Evolutionary conservation across 805 yeast genomes (phyloP).

Genomic region (Grigorovia humatica): DNA sequence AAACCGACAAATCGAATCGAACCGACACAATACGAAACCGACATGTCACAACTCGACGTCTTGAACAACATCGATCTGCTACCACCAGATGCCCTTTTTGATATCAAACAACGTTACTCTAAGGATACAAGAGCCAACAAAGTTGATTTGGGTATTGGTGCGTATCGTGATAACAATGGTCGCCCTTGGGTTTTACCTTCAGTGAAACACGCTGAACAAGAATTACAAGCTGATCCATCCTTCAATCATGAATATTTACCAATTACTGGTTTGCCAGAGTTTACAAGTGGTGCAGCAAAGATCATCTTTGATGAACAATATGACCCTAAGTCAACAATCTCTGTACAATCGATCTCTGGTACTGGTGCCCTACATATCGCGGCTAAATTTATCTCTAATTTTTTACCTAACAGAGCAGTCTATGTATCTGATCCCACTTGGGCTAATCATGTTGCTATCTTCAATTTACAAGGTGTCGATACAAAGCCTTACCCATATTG

Average conservation of each 20-base stretch:
- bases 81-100: conserved; percentile 85
- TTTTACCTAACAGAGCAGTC: conserved; percentile 31
- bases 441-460: conserved; percentile 90
- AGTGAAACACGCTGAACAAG: conserved; percentile 56
- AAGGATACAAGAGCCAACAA: conserved; percentile 52
- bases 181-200: conserved; percentile 83
- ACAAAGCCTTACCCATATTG: conserved; percentile 78
- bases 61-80: conserved; percentile 44
- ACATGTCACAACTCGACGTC: conserved; percentile 16
- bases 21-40: background rate
- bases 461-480: conserved; percentile 55
- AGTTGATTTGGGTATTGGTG: conserved; percentile 86
- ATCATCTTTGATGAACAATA: conserved; percentile 60
- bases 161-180: conserved; percentile 85
- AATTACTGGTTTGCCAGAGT: conserved; percentile 65
- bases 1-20: background rate
- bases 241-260: conserved; percentile 83
- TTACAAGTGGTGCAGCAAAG: conserved; percentile 60
- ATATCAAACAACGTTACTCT: conserved; percentile 55
- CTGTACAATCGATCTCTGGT: conserved; percentile 87
- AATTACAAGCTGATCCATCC: conserved; percentile 45
- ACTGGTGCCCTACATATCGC: conserved; percentile 93
- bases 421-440: conserved; percentile 89
- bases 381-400: conserved; percentile 38
- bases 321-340: conserved; percentile 54